Evolutionary conservation across 2,329 filamentous ascomycete genomes (phyloP), one percentile per base, ranked within the genome.

Genomic region (Neophaeococcomyces aloes): DNA sequence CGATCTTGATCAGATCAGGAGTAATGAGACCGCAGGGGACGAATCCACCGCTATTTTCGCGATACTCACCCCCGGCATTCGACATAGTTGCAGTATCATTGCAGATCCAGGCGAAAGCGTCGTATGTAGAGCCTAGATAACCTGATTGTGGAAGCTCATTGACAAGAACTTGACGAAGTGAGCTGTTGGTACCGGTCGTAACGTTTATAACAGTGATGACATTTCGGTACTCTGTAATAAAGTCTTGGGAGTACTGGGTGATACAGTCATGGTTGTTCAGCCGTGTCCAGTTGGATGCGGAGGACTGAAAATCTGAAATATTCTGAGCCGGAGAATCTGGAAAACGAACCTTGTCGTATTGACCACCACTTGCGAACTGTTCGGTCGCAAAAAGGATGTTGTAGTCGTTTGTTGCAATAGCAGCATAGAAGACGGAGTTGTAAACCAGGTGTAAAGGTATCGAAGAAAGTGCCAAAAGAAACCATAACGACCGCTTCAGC

Each of bases 391-490:
- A 27, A 6, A 51, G 40, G 11, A 50, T 35, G 13, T 43, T 33
- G 33, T 55, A 55, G 2, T 47, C 44, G 25, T 52, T 48, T 13
- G 42, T 55, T 11, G 50, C 45, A 14, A 51, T 40, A 8, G 47
- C 48, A 4, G 32, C 37, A 32, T 45, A 53, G 6, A 53, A 44
- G 6, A 37, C 42, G 7, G 49, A 49, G 42, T 49, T 53, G 35
- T 54, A 53, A 32, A 53, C 29, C 7, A 51, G 29, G 46, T 54
- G 52, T 17, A 51, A 29, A 14, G 48, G 46, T 6, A 50, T 21
- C 3, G 50, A 54, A 38, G 44, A 43, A 56, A 2, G 70, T 53
- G 0, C 72, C 69, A 34, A 72, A 65, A 27, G 69, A 64, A 1
- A 74, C 53, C 63, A 64, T 68, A 55, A 19, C 11, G 31, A 8